A percentile compares a stretch with the other conserved stretches of the same genome.
Evolutionary conservation across 257 asterid genomes (phyloP).

Genomic region (Henckelia pumila): DNA sequence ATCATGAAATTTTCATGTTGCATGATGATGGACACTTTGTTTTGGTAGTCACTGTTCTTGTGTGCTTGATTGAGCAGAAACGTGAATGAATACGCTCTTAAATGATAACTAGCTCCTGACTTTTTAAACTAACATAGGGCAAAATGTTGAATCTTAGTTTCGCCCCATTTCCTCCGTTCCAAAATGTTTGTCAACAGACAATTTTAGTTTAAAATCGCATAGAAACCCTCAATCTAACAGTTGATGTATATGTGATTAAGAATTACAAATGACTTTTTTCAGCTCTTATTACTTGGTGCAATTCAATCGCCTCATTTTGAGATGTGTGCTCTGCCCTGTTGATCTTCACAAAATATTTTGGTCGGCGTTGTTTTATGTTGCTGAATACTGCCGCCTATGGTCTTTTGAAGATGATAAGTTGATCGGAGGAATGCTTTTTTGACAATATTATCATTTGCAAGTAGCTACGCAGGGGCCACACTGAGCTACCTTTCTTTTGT

Average conservation of each 20-base stretch:
- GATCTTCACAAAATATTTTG: too few relatives aligned
- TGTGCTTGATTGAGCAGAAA: background rate
- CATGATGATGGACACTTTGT: background rate
- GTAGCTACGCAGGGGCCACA: constrained; percentile 85
- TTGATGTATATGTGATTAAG: background rate
- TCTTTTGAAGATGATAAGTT: background rate
- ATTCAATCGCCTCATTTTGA: background rate
- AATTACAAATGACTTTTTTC: background rate
- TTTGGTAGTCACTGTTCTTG: background rate
- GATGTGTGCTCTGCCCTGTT: background rate
- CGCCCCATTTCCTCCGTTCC: too few relatives aligned
- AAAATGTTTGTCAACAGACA: background rate
- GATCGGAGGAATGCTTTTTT: constrained; percentile 7
- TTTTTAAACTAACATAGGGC: background rate
- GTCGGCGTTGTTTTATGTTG: background rate
- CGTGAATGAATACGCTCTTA: background rate
- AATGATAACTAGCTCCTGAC: background rate
- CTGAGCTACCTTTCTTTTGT: constrained; percentile 66
- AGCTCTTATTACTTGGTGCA: background rate
- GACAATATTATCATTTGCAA: constrained; percentile 9
- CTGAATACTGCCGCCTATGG: background rate
- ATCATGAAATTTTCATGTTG: background rate
- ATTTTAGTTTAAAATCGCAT: background rate
- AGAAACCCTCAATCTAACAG: background rate
- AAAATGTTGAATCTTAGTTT: background rate